Evolutionary conservation across 257 asterid genomes (phyloP).

Genomic region (Osmanthus fragrans): DNA sequence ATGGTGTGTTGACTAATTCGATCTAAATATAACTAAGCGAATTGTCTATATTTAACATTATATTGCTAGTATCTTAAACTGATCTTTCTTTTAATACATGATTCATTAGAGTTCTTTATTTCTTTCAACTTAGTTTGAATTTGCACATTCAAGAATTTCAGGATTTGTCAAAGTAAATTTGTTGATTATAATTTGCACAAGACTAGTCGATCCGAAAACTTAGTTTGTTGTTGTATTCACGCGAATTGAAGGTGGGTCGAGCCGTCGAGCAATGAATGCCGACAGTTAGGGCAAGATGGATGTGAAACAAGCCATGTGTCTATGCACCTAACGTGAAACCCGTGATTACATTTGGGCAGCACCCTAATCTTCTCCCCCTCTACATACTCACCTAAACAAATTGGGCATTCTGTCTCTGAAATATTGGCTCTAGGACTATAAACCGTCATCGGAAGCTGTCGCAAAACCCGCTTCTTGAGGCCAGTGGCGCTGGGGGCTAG

Average conservation of each 20-base stretch:
- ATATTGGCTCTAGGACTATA: constrained; percentile 30
- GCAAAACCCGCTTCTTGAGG: constrained; percentile 31
- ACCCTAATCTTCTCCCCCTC: constrained; percentile 50
- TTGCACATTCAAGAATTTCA: not conserved
- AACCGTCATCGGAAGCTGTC: constrained; percentile 32
- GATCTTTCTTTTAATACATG: too few relatives aligned
- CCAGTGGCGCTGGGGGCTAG: constrained; percentile 24
- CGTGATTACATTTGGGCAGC: constrained; percentile 43
- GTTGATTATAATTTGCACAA: too few relatives aligned
- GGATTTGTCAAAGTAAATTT: too few relatives aligned
- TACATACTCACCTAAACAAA: constrained; percentile 40
- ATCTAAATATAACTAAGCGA: too few relatives aligned
- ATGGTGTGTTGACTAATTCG: too few relatives aligned
- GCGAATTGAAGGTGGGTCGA: constrained; percentile 17
- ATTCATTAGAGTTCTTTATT: not conserved
- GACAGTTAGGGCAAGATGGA: constrained; percentile 49
- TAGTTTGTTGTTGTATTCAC: not conserved
- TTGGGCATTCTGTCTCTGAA: constrained; percentile 44
- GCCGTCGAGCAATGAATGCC: constrained; percentile 46
- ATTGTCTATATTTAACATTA: too few relatives aligned
- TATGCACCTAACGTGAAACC: constrained; percentile 42
- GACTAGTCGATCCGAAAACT: not conserved
- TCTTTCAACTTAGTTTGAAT: not conserved
- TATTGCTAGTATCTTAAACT: too few relatives aligned
- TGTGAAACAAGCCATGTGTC: constrained; percentile 50